Percentiles rank a stretch among this genome's conserved stretches.
Conservation (phyloP, 805 yeast species). For the Yarrowia sp. region DNA sequence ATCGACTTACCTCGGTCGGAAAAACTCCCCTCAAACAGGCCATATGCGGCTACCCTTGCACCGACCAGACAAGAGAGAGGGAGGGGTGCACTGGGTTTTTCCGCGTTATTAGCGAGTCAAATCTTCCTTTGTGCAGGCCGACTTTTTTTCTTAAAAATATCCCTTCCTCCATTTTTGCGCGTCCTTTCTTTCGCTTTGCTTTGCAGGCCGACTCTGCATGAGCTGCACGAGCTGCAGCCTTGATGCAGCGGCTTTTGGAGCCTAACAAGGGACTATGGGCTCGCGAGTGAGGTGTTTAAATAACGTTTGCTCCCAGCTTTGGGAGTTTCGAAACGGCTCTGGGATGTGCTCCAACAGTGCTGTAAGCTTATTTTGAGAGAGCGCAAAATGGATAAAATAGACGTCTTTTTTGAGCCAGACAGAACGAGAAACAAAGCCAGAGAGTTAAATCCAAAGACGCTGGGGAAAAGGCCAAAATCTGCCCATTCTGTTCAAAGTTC, state of each 20-base stretch:
- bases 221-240: no score
- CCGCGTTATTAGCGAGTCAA: neutral
- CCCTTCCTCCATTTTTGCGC: neutral
- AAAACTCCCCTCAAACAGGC: neutral
- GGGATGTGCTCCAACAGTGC: neutral
- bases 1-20: neutral
- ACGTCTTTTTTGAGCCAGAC: neutral
- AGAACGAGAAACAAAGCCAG: no score
- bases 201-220: neutral
- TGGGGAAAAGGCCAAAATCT: no score
- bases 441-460: no score
- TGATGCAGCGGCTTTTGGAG: neutral
- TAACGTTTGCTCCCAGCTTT: neutral
- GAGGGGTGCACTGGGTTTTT: neutral
- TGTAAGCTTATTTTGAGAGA: neutral
- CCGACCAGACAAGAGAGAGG: neutral
- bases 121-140: no score
- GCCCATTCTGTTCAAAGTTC: neutral
- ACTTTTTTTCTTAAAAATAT: no score
- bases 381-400: neutral
- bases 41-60: neutral
- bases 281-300: neutral
- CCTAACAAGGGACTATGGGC: neutral
- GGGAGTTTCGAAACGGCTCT: neutral
- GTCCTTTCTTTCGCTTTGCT: neutral